These are phyloP conservation scores for Chondrostereum purpureum DNA, from an alignment of 1,284 basidiomycete species.

Conservation along the genomic window DNA sequence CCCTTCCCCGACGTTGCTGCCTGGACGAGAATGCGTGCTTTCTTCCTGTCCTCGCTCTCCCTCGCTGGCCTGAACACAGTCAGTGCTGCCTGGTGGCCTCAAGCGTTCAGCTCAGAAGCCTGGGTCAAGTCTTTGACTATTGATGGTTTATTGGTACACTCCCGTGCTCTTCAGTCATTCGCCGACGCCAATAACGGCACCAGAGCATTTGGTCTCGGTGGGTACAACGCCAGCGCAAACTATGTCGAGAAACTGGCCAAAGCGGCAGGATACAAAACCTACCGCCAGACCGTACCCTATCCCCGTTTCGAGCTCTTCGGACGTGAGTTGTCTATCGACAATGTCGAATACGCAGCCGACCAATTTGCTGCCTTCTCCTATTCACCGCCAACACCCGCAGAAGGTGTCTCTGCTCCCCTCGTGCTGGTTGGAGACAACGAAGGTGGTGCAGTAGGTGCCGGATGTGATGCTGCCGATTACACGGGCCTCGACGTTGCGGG, in stretches of 20 bases:
- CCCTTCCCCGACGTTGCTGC: no score
- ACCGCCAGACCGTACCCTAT: neutral
- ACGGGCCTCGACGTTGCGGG: slow-evolving; percentile 8
- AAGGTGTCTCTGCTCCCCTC: slow-evolving; percentile 8
- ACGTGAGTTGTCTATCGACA: slow-evolving; percentile 5
- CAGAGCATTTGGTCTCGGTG: slow-evolving; percentile 10
- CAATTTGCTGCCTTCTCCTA: slow-evolving; percentile 1
- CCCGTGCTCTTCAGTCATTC: neutral
- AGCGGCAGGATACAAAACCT: neutral
- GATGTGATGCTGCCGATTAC: slow-evolving; percentile 1
- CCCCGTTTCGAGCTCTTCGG: neutral
- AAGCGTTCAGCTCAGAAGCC: neutral
- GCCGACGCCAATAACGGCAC: slow-evolving; percentile 9
- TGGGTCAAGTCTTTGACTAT: neutral
- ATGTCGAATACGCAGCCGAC: slow-evolving; percentile 2
- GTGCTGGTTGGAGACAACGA: slow-evolving; percentile 7
- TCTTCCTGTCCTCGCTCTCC: neutral
- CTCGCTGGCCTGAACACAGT: neutral
- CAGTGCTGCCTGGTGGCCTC: slow-evolving; percentile 2
- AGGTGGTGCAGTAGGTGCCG: slow-evolving; percentile 6
- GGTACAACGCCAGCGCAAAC: slow-evolving; percentile 8
- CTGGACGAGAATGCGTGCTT: no score
- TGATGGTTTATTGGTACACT: neutral
- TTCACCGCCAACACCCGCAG: slow-evolving; percentile 11
- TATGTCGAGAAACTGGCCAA: slow-evolving; percentile 2